These are phyloP conservation scores for Meredithiella fracta DNA, from an alignment of 2,329 filamentous ascomycete species.

Conservation along the genomic window DNA sequence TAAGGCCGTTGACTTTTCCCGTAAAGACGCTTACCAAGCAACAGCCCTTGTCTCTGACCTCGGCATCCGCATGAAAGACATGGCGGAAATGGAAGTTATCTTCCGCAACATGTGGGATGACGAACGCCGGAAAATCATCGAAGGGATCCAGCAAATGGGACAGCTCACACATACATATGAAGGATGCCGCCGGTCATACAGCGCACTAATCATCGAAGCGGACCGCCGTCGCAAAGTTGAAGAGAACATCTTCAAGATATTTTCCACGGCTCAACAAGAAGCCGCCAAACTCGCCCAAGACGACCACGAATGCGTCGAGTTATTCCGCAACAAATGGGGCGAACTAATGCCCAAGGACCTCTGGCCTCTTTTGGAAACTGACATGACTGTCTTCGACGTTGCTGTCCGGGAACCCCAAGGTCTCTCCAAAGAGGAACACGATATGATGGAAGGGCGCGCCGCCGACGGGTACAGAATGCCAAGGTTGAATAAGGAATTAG, in stretches of 20 bases:
- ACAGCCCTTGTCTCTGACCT: slow-evolving; percentile 53
- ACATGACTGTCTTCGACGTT: not conserved
- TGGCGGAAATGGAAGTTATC: slow-evolving; percentile 46
- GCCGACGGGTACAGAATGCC: slow-evolving; percentile 8
- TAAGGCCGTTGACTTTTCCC: slow-evolving; percentile 41
- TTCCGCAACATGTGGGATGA: slow-evolving; percentile 56
- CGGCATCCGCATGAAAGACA: slow-evolving; percentile 45
- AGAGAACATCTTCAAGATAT: slow-evolving; percentile 55
- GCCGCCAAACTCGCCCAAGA: slow-evolving; percentile 58
- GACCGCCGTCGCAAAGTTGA: slow-evolving; percentile 58
- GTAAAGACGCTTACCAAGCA: slow-evolving; percentile 42
- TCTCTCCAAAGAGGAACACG: not conserved
- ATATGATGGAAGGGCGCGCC: not conserved
- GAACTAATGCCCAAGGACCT: slow-evolving; percentile 78
- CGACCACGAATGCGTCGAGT: slow-evolving; percentile 57
- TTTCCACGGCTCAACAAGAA: slow-evolving; percentile 60
- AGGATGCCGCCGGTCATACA: slow-evolving; percentile 70
- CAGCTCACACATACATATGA: slow-evolving; percentile 71
- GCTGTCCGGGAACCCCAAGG: not conserved
- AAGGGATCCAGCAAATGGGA: slow-evolving; percentile 59
- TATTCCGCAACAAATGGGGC: slow-evolving; percentile 67
- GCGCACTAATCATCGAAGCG: slow-evolving; percentile 68
- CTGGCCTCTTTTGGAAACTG: slow-evolving; percentile 41
- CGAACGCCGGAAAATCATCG: slow-evolving; percentile 52
- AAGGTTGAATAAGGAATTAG: slow-evolving; percentile 6